Evolutionary conservation across 2,329 filamentous ascomycete species (phyloP).

Genomic region (Curvularia sp.): DNA sequence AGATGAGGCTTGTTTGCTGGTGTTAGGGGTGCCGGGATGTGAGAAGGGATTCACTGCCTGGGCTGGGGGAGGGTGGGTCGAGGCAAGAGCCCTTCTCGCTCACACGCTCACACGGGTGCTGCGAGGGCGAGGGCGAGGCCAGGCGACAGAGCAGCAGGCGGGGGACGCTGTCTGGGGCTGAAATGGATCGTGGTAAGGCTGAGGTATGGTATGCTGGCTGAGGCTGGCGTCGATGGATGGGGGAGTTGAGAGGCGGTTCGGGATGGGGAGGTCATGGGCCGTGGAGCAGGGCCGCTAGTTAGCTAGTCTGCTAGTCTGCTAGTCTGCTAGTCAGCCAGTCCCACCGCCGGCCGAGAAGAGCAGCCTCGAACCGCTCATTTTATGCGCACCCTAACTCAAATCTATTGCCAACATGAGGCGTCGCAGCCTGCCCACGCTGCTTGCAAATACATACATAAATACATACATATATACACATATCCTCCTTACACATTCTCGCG

Average conservation of each 20-base stretch:
- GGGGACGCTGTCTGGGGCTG: not conserved
- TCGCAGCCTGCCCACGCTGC: not conserved
- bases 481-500: too few species aligned
- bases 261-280: constrained; percentile 27
- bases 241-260: constrained; percentile 25
- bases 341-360: constrained; percentile 16
- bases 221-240: constrained; percentile 41
- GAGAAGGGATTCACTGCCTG: constrained; percentile 22
- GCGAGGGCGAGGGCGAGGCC: constrained; percentile 13
- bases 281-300: constrained; percentile 22
- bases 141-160: constrained; percentile 21
- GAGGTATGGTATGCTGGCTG: constrained; percentile 36
- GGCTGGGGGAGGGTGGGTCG: constrained; percentile 27
- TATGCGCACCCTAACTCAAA: constrained; percentile 14
- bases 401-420: not conserved
- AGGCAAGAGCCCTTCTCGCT: constrained; percentile 14
- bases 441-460: too few species aligned
- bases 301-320: too few species aligned
- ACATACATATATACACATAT: too few species aligned
- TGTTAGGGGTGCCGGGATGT: constrained; percentile 42
- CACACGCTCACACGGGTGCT: constrained; percentile 5
- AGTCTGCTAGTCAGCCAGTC: too few species aligned
- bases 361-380: constrained; percentile 26
- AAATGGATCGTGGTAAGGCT: constrained; percentile 17
- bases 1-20: constrained; percentile 44